phyloP scores from a whole-genome alignment of 2,329 filamentous ascomycete genomes.

The Sordariomycetes sp. region DNA sequence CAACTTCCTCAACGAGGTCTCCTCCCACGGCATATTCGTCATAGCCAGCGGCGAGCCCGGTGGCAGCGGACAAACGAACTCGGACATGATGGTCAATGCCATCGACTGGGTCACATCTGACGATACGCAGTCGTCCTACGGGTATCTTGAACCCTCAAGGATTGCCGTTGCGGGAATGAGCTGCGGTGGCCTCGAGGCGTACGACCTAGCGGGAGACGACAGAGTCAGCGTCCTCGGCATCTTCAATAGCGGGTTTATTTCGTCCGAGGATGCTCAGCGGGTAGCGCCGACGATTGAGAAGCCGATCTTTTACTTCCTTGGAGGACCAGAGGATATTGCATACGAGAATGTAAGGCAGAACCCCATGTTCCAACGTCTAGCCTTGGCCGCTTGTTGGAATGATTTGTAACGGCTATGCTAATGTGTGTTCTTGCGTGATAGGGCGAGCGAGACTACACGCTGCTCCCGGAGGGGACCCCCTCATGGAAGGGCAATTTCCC shows the following conservation, averaged over 20 bases:
- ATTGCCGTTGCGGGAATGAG: neutral
- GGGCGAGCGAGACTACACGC: neutral
- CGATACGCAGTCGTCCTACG: neutral
- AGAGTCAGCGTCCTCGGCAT: neutral
- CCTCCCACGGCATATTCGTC: constrained; percentile 1
- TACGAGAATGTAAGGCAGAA: neutral
- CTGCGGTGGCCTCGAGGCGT: neutral
- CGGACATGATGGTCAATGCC: neutral
- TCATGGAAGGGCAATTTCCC: constrained; percentile 1
- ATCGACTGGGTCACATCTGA: neutral
- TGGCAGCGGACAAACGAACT: neutral
- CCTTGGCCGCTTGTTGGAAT: neutral
- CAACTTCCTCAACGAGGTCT: neutral
- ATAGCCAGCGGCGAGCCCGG: neutral
- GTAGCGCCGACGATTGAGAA: neutral
- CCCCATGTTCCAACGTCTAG: neutral
- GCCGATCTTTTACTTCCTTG: neutral
- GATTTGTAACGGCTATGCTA: too few relatives aligned
- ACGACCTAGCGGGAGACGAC: neutral
- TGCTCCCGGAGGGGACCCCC: neutral
- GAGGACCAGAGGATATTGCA: neutral
- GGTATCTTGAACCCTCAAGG: neutral
- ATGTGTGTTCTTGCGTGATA: neutral
- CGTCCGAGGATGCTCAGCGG: neutral
- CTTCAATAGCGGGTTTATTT: neutral